phyloP scores from a whole-genome alignment of 225 moss, liverwort and hornwort species.

The Rhytidiadelphus loreus region DNA sequence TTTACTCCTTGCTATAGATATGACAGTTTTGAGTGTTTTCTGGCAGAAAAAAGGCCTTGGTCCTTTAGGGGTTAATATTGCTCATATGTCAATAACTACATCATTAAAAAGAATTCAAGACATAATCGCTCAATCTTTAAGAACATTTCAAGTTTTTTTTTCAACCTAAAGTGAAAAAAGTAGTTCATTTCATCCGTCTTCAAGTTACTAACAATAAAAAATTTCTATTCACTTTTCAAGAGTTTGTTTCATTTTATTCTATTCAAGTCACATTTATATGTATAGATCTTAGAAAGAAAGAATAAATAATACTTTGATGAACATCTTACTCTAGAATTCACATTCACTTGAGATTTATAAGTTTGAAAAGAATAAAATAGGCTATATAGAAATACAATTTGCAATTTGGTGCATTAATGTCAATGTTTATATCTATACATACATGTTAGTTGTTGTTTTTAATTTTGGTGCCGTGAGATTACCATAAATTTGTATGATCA shows the following conservation, averaged over 20 bases:
- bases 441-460: not conserved
- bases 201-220: too few relatives aligned
- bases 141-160: not conserved
- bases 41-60: too few relatives aligned
- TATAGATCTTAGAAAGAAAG: not conserved
- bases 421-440: not conserved
- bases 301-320: not conserved
- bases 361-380: not conserved
- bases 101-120: not conserved
- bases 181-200: rapidly evolving
- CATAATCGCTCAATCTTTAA: not conserved
- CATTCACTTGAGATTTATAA: not conserved
- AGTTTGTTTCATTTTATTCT: not conserved
- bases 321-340: not conserved
- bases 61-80: too few relatives aligned
- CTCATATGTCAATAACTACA: not conserved
- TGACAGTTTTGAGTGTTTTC: too few relatives aligned
- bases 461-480: not conserved
- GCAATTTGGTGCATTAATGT: not conserved
- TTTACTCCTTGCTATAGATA: too few relatives aligned
- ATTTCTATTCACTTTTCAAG: not conserved
- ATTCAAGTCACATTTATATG: not conserved
- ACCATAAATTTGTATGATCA: not conserved
- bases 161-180: not conserved
- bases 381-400: not conserved